A percentile compares a stretch with the other conserved stretches of the same genome.
Conservation (phyloP, 2,329 filamentous ascomycete genomes). For the Pyricularia pennisetigena region DNA sequence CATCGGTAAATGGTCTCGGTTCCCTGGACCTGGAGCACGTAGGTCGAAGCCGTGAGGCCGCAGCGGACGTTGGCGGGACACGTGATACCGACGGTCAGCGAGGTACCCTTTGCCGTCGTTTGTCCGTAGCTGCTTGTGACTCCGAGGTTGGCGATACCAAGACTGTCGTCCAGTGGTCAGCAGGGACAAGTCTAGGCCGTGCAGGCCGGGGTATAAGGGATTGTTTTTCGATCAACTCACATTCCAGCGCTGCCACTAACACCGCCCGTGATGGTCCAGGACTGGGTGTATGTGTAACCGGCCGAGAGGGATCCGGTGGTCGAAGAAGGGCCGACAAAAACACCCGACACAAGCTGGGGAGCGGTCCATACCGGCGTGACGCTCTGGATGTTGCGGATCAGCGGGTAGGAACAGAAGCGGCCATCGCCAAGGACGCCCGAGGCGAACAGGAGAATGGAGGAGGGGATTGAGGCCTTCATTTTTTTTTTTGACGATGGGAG, state of each 20-base stretch:
- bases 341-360: background rate
- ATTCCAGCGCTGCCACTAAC: background rate
- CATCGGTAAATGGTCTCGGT: constrained; percentile 3
- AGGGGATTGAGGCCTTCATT: background rate
- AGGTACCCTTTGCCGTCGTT: background rate
- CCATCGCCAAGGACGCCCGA: background rate
- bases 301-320: background rate
- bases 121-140: background rate
- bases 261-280: constrained; percentile 1
- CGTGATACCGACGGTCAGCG: background rate
- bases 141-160: constrained; percentile 1
- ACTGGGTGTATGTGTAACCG: background rate
- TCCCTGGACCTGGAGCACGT: background rate
- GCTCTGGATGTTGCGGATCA: background rate
- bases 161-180: no score
- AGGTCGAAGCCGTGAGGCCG: constrained; percentile 6
- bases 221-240: background rate
- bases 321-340: constrained; percentile 2
- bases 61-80: constrained; percentile 7
- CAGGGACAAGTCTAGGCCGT: no score
- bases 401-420: constrained; percentile 1
- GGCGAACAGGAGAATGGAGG: background rate
- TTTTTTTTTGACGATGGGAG: no score
- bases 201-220: no score
- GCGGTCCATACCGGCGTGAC: background rate